Conservation (phyloP, 2,329 filamentous ascomycete genomes). For the Scedosporium aurantiacum region DNA sequence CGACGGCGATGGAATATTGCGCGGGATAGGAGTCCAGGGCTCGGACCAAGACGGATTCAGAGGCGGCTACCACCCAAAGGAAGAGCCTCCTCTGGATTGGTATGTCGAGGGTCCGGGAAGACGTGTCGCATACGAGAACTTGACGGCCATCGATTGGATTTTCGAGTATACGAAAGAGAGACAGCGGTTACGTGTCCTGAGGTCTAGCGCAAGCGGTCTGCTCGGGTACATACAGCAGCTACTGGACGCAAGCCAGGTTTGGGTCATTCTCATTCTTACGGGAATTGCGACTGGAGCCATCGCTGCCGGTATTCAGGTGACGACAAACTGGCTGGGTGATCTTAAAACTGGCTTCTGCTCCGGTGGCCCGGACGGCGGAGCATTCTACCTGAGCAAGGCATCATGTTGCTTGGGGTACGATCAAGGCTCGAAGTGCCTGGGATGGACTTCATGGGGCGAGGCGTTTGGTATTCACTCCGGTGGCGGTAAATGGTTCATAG, state of each 20-base stretch:
- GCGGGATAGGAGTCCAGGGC: not conserved
- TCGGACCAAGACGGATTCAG: constrained; percentile 8
- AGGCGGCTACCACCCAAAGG: constrained; percentile 23
- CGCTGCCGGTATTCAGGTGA: constrained; percentile 81
- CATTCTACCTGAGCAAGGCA: constrained; percentile 79
- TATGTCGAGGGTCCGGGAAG: constrained; percentile 79
- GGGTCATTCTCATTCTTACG: constrained; percentile 77
- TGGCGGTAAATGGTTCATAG: constrained; percentile 67
- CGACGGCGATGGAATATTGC: constrained; percentile 6
- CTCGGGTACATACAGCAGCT: constrained; percentile 62
- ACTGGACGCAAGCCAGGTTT: constrained; percentile 80
- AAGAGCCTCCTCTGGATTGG: constrained; percentile 59
- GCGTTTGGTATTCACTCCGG: constrained; percentile 56
- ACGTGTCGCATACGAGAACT: constrained; percentile 86
- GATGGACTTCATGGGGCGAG: constrained; percentile 78
- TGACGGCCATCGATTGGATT: constrained; percentile 98
- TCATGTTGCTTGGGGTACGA: constrained; percentile 95
- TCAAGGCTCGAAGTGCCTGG: constrained; percentile 66
- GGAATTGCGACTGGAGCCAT: constrained; percentile 75
- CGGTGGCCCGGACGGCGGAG: constrained; percentile 61
- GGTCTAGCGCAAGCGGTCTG: constrained; percentile 57
- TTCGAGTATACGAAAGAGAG: constrained; percentile 97
- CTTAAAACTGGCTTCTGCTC: constrained; percentile 84
- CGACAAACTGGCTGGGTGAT: constrained; percentile 87
- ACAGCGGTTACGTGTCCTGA: constrained; percentile 69